Evolutionary conservation across 208 protist genomes (phyloP), one percentile per base, ranked within the genome.

Genomic region (Leishmania mexicana): DNA sequence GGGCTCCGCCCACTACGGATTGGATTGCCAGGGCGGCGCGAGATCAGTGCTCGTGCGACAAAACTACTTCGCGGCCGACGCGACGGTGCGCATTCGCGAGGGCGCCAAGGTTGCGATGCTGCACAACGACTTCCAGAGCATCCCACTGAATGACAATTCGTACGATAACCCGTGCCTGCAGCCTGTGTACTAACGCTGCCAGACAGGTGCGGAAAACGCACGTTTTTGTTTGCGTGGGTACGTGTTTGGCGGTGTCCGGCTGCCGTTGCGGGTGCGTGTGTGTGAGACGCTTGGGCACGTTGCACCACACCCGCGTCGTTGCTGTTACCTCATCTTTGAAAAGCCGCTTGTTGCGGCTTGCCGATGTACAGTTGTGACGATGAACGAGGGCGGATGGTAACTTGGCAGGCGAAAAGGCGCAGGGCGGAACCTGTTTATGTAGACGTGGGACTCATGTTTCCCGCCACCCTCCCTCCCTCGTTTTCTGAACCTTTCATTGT

Each of bases 1-100:
- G 38, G 87, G 91, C 60, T 97, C 92, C 71, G 93, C 80, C 31
- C 92, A 97, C 88, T 97, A 97, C 85, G 92, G 86, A 1, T 78
- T 97, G 24, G 93, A 96, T 86, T 92, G 87, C 83, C 86, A 89
- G 4, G 82, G 85, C 51, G 90, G 91, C 1, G 80, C 68, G 17
- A 80, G 80, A 40, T 79, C 80, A 54, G 87, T 95, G n/a, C 42
- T 82, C 62, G 84, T 97, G 40, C 80, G 87, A 49, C 62, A 90
- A 57, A 97, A 97, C 78, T 84, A 85, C 57, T 95, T 97, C 78
- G 72, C 76, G 28, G 79, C 81, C 2, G 81, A 88, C 42, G 85
- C 93, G 5, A 58, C 83, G 42, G 87, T 95, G 19, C 92, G 94
- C 51, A 88, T 97, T 53, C 88, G 91, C 60, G 81, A 90, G 49